A percentile compares a stretch with the other conserved stretches of the same genome.
Conservation (phyloP, 257 asterid genomes). For the Cordia subcordata region DNA sequence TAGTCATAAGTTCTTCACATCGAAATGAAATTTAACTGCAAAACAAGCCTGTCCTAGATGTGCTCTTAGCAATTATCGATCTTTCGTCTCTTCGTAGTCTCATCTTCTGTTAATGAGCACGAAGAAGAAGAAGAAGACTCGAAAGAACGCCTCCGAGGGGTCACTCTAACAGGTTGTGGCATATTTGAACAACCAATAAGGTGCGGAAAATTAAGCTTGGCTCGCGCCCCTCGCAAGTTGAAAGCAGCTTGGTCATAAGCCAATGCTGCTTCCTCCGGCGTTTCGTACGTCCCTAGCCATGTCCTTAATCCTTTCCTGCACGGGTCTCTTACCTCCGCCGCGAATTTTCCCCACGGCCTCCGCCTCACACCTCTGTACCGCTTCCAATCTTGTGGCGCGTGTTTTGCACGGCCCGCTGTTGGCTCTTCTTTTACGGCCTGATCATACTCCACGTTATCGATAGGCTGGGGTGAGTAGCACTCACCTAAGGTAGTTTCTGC, state of each 20-base stretch:
- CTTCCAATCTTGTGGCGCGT: conserved; percentile 12
- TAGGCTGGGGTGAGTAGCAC: too few species aligned
- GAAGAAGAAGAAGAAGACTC: neutral
- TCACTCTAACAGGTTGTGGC: neutral
- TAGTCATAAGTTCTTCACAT: too few species aligned
- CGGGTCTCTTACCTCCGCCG: conserved; percentile 32
- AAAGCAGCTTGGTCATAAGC: conserved; percentile 21
- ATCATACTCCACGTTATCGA: too few species aligned
- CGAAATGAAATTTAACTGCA: too few species aligned
- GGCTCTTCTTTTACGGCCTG: too few species aligned
- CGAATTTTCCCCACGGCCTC: too few species aligned
- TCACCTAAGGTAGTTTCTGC: too few species aligned
- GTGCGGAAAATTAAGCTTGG: conserved; percentile 23
- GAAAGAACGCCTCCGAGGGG: neutral
- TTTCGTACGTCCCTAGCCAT: conserved; percentile 37
- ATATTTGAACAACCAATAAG: neutral
- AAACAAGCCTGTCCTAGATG: too few species aligned
- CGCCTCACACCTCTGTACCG: neutral
- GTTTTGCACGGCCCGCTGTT: neutral
- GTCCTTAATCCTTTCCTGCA: conserved; percentile 18
- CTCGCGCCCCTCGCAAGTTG: conserved; percentile 24
- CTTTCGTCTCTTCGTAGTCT: too few species aligned
- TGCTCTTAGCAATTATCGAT: too few species aligned
- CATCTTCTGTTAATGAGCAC: neutral
- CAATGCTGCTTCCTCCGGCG: conserved; percentile 31